Conservation (phyloP, 2,329 filamentous ascomycete genomes). For the Periconia digitata region DNA sequence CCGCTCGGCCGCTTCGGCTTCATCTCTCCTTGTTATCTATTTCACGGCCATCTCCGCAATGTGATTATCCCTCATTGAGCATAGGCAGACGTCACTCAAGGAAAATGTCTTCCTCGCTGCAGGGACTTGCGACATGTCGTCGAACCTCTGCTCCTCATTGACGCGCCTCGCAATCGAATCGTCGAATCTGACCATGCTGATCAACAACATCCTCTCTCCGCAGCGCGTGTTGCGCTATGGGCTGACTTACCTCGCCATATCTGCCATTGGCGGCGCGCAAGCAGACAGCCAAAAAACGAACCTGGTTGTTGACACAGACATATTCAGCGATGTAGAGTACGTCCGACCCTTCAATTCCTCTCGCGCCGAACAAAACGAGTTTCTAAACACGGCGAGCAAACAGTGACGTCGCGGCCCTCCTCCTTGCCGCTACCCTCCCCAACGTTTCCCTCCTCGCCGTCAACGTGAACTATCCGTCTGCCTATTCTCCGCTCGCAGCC, state of each 20-base stretch:
- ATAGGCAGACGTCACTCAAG: not conserved
- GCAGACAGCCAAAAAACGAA: conserved; percentile 17
- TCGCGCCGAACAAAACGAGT: not conserved
- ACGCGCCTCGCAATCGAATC: not conserved
- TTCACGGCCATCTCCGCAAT: not conserved
- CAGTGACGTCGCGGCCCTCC: conserved; percentile 46
- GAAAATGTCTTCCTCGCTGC: not conserved
- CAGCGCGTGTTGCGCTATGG: conserved; percentile 1
- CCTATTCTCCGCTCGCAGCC: conserved; percentile 45
- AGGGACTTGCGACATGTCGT: not conserved
- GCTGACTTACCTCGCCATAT: not conserved
- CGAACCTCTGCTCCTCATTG: not conserved
- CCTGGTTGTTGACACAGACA: conserved; percentile 52
- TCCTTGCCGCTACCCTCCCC: conserved; percentile 46
- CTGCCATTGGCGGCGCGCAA: not conserved
- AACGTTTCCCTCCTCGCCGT: conserved; percentile 45
- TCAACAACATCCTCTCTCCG: conserved; percentile 27
- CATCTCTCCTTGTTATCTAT: not conserved
- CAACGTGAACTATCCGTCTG: conserved; percentile 40
- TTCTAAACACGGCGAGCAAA: not conserved
- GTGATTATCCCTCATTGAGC: not conserved
- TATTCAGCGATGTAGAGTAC: conserved; percentile 53
- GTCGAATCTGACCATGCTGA: conserved; percentile 9
- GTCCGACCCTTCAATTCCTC: not conserved
- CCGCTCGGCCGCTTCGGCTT: not conserved